These are phyloP conservation scores for Phytopythium litorale DNA, from an alignment of 352 stramenopile species.

Conservation along the genomic window DNA sequence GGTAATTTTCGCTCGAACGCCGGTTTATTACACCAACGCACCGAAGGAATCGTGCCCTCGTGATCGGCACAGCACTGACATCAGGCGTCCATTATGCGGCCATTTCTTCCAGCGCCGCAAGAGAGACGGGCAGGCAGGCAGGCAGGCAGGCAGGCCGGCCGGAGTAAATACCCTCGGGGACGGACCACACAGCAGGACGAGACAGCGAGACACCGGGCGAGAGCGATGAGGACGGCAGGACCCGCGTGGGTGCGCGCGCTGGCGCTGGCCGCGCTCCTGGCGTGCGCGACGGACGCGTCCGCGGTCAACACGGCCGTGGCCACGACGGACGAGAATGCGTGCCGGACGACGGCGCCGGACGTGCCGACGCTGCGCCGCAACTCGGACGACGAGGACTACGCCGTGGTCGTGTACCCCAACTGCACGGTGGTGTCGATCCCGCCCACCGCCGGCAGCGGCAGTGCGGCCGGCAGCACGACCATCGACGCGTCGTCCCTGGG, in stretches of 20 bases:
- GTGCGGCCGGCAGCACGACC: not conserved
- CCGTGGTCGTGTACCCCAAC: conserved; percentile 4
- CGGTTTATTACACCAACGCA: not conserved
- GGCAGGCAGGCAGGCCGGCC: no score
- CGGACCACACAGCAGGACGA: not conserved
- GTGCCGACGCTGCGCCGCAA: conserved; percentile 1
- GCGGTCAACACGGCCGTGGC: conserved; percentile 3
- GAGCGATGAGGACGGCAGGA: not conserved
- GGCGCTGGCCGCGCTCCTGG: not conserved
- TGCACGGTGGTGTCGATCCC: conserved; percentile 4
- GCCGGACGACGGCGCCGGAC: not conserved
- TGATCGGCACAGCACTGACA: not conserved
- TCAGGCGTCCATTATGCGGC: not conserved
- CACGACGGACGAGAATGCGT: conserved; percentile 5
- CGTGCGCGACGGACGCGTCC: conserved; percentile 2
- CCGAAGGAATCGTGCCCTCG: not conserved
- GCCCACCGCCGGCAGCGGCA: not conserved
- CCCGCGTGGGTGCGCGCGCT: not conserved
- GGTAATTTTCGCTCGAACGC: not conserved
- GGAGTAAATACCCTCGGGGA: not conserved
- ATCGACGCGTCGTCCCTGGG: not conserved
- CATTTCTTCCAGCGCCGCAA: not conserved
- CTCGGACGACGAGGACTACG: conserved; percentile 1
- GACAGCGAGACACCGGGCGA: not conserved
- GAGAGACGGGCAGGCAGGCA: no score